phyloP scores from a whole-genome alignment of 2,329 filamentous ascomycete genomes.

The Trichoderma polysporum region DNA sequence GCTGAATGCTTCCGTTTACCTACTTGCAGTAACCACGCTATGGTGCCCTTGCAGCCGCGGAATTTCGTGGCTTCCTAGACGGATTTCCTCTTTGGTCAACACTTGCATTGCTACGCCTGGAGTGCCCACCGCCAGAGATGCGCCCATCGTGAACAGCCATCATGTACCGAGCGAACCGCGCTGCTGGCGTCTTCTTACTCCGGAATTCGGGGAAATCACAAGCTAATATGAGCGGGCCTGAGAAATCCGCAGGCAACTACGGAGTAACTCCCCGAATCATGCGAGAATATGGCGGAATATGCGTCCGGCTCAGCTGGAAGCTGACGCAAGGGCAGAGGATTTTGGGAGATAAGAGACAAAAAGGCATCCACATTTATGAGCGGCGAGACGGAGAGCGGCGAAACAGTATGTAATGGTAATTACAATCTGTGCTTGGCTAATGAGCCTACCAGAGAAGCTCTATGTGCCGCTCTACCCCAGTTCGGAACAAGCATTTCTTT shows the following conservation, averaged over 20 bases:
- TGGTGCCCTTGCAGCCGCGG: not conserved
- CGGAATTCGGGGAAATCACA: conserved; percentile 15
- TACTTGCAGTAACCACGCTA: not conserved
- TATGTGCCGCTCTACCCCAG: not conserved
- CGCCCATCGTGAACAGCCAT: not conserved
- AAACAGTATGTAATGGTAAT: not conserved
- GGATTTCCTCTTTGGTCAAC: conserved; percentile 20
- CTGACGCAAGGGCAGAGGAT: not conserved
- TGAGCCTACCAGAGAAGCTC: not conserved
- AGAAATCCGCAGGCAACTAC: not conserved
- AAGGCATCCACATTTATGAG: not conserved
- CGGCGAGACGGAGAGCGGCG: not conserved
- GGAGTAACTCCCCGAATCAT: not conserved
- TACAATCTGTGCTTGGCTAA: not conserved
- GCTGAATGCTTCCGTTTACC: not conserved
- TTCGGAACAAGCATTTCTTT: conserved; percentile 6
- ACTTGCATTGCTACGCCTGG: not conserved
- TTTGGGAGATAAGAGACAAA: not conserved
- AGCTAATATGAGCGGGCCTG: not conserved
- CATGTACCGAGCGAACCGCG: conserved; percentile 9
- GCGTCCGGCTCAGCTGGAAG: conserved; percentile 1
- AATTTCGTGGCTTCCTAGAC: conserved; percentile 10
- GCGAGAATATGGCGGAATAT: not conserved
- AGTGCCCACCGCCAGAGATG: not conserved
- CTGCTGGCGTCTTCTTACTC: conserved; percentile 10